Conservation (phyloP, 805 yeast species). For the Wickerhamiella kazuoi region DNA sequence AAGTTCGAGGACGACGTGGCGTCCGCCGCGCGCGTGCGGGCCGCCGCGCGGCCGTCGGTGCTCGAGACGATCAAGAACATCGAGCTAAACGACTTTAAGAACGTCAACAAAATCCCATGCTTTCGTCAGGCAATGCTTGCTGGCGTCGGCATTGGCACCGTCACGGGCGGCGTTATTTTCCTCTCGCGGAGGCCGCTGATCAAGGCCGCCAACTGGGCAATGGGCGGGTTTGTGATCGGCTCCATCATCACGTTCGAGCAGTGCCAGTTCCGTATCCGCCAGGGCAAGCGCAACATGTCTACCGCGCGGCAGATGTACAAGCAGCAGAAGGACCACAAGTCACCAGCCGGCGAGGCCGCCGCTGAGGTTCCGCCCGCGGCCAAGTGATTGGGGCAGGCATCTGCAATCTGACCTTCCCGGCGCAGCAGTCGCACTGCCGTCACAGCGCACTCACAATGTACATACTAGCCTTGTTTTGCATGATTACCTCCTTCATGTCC, state of each 20-base stretch:
- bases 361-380: no score
- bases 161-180: slow-evolving; percentile 17
- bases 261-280: slow-evolving; percentile 55
- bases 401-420: no score
- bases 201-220: slow-evolving; percentile 63
- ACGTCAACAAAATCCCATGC: slow-evolving; percentile 21
- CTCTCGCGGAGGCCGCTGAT: slow-evolving; percentile 14
- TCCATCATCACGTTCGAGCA: slow-evolving; percentile 84
- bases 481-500: no score
- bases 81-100: slow-evolving; percentile 18
- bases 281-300: slow-evolving; percentile 47
- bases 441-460: no score
- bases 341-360: no score
- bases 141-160: slow-evolving; percentile 20
- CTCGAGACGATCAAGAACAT: slow-evolving; percentile 12
- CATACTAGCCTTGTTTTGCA: no score
- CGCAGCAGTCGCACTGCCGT: no score
- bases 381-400: no score
- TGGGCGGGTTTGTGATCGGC: slow-evolving; percentile 65
- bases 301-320: slow-evolving; percentile 34
- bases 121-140: slow-evolving; percentile 23
- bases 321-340: slow-evolving; percentile 4
- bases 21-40: slow-evolving; percentile 5
- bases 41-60: slow-evolving; percentile 10
- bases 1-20: slow-evolving; percentile 16